Evolutionary conservation across 2,329 filamentous ascomycete species (phyloP).

Genomic region (Aureobasidium sp.): DNA sequence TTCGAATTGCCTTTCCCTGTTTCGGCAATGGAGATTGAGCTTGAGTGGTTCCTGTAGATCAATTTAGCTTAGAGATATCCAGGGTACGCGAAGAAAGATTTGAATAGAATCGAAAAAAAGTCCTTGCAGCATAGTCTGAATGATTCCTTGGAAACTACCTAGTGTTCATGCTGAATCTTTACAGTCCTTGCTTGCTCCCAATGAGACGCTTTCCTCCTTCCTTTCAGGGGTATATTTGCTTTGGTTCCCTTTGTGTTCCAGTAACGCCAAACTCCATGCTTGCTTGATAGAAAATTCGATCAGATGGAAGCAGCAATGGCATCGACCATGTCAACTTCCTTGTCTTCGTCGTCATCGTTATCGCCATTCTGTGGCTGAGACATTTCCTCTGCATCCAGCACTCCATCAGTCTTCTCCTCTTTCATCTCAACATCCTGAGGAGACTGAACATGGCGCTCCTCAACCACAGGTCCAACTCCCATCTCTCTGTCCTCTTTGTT

Average conservation of each 20-base stretch:
- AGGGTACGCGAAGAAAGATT: background rate
- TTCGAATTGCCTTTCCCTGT: constrained; percentile 91
- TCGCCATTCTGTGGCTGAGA: background rate
- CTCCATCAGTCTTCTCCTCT: background rate
- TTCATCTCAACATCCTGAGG: background rate
- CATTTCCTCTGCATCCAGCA: background rate
- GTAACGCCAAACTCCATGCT: background rate
- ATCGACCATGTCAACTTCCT: constrained; percentile 1
- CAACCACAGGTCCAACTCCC: background rate
- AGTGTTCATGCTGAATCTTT: background rate
- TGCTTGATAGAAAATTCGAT: background rate
- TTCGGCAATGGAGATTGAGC: constrained; percentile 50
- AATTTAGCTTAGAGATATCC: background rate
- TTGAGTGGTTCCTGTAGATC: constrained; percentile 14
- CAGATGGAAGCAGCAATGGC: constrained; percentile 1
- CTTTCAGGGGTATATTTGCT: background rate
- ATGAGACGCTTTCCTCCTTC: background rate
- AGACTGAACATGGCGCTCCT: background rate
- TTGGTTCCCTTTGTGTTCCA: background rate
- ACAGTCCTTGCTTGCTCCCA: background rate
- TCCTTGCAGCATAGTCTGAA: background rate
- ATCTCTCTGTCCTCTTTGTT: background rate
- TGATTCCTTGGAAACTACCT: background rate
- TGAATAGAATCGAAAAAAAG: background rate
- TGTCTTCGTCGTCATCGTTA: background rate